phyloP scores from a whole-genome alignment of 2,329 filamentous ascomycete species.

The Sporothrix humicola region DNA sequence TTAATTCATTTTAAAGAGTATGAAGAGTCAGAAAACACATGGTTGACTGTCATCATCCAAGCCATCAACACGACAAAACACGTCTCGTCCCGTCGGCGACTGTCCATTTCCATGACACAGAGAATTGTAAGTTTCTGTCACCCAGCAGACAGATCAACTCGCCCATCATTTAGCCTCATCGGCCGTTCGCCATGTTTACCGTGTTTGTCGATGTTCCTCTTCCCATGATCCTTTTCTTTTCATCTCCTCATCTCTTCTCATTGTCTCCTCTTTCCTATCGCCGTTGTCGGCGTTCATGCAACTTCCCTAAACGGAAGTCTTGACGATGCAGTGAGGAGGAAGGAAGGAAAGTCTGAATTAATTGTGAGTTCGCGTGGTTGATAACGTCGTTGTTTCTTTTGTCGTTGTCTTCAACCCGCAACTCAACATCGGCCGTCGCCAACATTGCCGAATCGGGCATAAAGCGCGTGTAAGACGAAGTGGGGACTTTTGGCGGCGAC shows the following conservation, averaged over 20 bases:
- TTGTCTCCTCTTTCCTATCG: background rate
- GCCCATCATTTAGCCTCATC: background rate
- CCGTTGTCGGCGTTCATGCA: slow-evolving; percentile 7
- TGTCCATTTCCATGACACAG: background rate
- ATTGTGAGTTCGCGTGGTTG: too few relatives aligned
- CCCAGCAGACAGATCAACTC: background rate
- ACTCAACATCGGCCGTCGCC: background rate
- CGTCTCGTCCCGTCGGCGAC: background rate
- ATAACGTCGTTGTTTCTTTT: background rate
- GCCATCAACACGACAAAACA: too few relatives aligned
- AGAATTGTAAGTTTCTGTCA: background rate
- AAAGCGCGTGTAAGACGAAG: too few relatives aligned
- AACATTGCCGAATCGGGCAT: slow-evolving; percentile 26
- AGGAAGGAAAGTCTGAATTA: too few relatives aligned
- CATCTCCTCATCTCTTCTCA: too few relatives aligned
- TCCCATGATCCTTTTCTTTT: too few relatives aligned
- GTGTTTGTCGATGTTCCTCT: background rate
- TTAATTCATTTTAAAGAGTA: too few relatives aligned
- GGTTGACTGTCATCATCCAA: too few relatives aligned
- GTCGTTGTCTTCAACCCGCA: background rate
- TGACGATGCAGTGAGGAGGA: too few relatives aligned
- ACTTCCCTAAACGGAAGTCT: slow-evolving; percentile 1
- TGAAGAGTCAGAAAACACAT: too few relatives aligned
- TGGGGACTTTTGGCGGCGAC: too few relatives aligned
- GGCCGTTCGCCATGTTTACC: background rate